Conservation (phyloP, 1,139 yeast genomes). For the Pichia sorboxylosa region DNA sequence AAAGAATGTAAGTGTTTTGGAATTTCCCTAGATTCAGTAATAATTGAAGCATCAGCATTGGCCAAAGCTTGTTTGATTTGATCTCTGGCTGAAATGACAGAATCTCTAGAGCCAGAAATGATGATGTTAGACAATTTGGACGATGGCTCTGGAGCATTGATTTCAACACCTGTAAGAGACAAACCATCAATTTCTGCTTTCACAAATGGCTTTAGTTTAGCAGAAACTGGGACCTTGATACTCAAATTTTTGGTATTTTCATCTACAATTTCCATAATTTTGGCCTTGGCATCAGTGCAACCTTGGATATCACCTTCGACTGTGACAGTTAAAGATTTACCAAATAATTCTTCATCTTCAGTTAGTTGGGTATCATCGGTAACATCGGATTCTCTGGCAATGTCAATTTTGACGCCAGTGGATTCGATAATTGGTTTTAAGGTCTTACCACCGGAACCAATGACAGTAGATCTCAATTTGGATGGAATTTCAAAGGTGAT, state of each 20-base stretch:
- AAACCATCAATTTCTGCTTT: conserved; percentile 25
- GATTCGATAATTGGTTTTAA: conserved; percentile 69
- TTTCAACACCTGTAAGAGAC: conserved; percentile 24
- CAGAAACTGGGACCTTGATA: conserved; percentile 37
- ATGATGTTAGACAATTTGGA: conserved; percentile 25
- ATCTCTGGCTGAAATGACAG: conserved; percentile 38
- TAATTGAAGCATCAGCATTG: conserved; percentile 30
- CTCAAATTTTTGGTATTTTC: conserved; percentile 57
- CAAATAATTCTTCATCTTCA: conserved; percentile 38
- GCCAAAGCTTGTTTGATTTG: conserved; percentile 38
- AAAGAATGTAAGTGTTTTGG: conserved; percentile 43
- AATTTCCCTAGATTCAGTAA: conserved; percentile 32
- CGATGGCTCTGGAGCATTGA: conserved; percentile 24
- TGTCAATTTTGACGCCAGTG: conserved; percentile 65
- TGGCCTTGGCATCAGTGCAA: conserved; percentile 58
- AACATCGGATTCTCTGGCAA: conserved; percentile 35
- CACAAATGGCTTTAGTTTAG: conserved; percentile 42
- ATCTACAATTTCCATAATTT: conserved; percentile 61
- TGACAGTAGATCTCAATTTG: conserved; percentile 64
- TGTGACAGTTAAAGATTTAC: conserved; percentile 46
- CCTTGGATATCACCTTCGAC: conserved; percentile 84
- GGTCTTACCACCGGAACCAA: conserved; percentile 82
- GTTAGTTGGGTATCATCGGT: conserved; percentile 17
- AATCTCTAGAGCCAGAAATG: conserved; percentile 56
- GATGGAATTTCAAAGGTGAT: conserved; percentile 62